Base-by-base conservation (phyloP, 2,329 filamentous ascomycete genomes). In the Botrytis squamosa region DNA sequence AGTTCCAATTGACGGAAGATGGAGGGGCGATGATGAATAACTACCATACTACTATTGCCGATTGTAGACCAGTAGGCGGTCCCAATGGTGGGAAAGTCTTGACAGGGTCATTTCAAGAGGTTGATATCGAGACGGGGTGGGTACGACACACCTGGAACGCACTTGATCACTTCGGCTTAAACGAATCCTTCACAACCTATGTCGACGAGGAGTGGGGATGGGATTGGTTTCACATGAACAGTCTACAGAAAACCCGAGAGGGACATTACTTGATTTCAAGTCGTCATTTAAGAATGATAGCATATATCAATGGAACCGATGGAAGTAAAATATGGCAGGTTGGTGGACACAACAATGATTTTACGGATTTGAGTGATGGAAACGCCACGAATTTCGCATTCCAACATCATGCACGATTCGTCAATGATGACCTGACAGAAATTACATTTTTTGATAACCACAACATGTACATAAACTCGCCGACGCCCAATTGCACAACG, bases 121-220 rank as follows among this genome's bases (percentile, higher is more conserved):
- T 88, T 46, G 84, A 88, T 75, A 82, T 88, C n/a, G 83, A 83
- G 16, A 86, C 85, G 2, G 84, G 85, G 33, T 80, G 82, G 62
- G 79, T 88, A 52, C 65, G 88, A 9, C 88, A 87, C 74, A 83
- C 87, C 75, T 88, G 87, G 85, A 81, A 82, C n/a, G 83, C 82
- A 46, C 76, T 83, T 69, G 83, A 85, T 74, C 83, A 85, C 57
- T 73, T 76, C 62, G 46, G 46, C 29, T 71, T 77, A 62, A 74
- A 40, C 52, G 76, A 77, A 64, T 72, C 73, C 12, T 77, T 69
- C 71, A 76, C 68, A 16, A 55, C 42, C 18, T 73, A 72, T 22
- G 64, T 46, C 42, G 52, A 75, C 52, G 75, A 76, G 46, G 76
- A 77, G 75, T 73, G 65, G 73, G 22, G 72, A 75, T 66, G 75